Evolutionary conservation across 2,329 filamentous ascomycete species (phyloP).

Genomic region (Shiraia sp.): DNA sequence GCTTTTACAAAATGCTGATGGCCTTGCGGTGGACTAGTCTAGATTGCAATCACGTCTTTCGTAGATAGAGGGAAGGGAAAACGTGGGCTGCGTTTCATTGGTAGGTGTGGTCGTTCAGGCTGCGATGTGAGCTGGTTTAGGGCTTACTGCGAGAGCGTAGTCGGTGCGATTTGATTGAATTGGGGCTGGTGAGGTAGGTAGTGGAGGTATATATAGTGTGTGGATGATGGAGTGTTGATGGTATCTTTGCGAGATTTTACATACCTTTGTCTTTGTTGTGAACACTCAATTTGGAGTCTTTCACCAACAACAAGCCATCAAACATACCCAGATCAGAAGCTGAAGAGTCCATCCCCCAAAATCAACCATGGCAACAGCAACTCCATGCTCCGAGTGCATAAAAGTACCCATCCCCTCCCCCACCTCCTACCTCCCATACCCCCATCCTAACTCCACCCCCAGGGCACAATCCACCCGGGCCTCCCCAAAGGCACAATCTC

Average conservation of each 20-base stretch:
- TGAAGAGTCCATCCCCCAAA: too few species aligned
- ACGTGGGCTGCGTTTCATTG: too few species aligned
- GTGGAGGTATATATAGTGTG: too few species aligned
- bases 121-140: too few species aligned
- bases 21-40: neutral
- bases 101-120: too few species aligned
- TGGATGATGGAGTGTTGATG: too few species aligned
- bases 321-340: neutral
- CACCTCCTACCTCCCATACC: neutral
- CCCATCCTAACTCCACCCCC: neutral
- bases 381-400: constrained; percentile 27
- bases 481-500: constrained; percentile 24
- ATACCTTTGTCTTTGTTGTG: neutral
- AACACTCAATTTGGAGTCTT: neutral
- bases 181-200: too few species aligned
- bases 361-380: constrained; percentile 4
- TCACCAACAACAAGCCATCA: neutral
- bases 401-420: constrained; percentile 14
- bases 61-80: neutral
- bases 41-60: neutral
- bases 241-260: neutral
- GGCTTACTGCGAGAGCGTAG: too few species aligned
- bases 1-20: too few species aligned
- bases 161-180: too few species aligned
- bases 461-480: constrained; percentile 45